Evolutionary conservation across 164 flowering plant genomes (phyloP).

Genomic region (Stephania cephalantha): DNA sequence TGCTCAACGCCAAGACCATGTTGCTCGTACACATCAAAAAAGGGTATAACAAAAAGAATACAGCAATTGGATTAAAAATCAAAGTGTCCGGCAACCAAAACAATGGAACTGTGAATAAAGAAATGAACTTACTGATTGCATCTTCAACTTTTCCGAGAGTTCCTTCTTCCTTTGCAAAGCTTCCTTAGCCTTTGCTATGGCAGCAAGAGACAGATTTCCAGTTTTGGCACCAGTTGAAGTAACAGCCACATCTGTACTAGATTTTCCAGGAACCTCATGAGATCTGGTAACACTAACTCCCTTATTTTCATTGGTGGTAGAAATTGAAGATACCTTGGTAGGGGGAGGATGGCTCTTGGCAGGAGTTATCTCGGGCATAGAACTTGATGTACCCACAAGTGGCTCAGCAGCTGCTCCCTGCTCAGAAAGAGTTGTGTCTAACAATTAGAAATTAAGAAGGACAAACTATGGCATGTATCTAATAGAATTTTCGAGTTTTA

Average conservation of each 20-base stretch:
- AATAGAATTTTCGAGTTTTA: too few species aligned
- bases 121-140: slow-evolving; percentile 52
- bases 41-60: not conserved
- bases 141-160: slow-evolving; percentile 71
- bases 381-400: slow-evolving; percentile 28
- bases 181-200: slow-evolving; percentile 86
- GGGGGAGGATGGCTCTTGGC: slow-evolving; percentile 35
- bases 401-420: slow-evolving; percentile 58
- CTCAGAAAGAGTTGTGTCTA: slow-evolving; percentile 4
- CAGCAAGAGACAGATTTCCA: slow-evolving; percentile 83
- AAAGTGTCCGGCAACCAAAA: not conserved
- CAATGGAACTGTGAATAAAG: not conserved
- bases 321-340: slow-evolving; percentile 95
- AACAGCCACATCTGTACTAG: slow-evolving; percentile 96
- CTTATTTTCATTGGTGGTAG: slow-evolving; percentile 96
- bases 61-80: not conserved
- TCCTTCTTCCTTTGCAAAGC: slow-evolving; percentile 86
- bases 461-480: not conserved
- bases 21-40: not conserved
- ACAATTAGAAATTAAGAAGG: slow-evolving; percentile 2
- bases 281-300: slow-evolving; percentile 96
- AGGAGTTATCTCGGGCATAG: slow-evolving; percentile 30
- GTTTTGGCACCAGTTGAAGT: slow-evolving; percentile 73
- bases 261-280: slow-evolving; percentile 99
- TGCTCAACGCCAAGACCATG: slow-evolving; percentile 48